phyloP scores from a whole-genome alignment of 768 basidiomycete species.

The Lactarius pseudohatsudake region DNA sequence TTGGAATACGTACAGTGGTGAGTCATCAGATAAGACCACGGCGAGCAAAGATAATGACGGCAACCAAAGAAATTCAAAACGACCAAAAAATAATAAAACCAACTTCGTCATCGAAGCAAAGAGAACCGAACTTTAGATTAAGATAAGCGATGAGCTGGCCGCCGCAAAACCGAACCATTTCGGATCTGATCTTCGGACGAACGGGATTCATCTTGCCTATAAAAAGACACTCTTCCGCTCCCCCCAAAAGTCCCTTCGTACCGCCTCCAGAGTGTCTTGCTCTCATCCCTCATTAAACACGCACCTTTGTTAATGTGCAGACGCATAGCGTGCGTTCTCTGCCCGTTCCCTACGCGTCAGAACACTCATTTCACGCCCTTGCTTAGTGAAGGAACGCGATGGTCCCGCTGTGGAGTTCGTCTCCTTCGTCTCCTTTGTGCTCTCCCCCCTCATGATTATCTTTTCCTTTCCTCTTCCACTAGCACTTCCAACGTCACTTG shows the following conservation, averaged over 20 bases:
- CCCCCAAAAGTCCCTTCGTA: slow-evolving; percentile 13
- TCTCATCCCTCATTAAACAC: neutral
- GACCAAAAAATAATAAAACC: slow-evolving; percentile 1
- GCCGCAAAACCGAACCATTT: slow-evolving; percentile 21
- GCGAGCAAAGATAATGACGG: slow-evolving; percentile 1
- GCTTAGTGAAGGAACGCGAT: slow-evolving; percentile 71
- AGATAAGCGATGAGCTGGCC: slow-evolving; percentile 15
- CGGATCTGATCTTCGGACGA: slow-evolving; percentile 17
- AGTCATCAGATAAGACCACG: slow-evolving; percentile 18
- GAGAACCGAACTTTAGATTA: slow-evolving; percentile 2
- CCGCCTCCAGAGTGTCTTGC: slow-evolving; percentile 1
- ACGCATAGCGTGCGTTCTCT: slow-evolving; percentile 65
- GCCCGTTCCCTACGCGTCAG: slow-evolving; percentile 2
- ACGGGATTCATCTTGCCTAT: slow-evolving; percentile 13
- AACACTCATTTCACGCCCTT: slow-evolving; percentile 25
- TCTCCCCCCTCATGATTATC: neutral
- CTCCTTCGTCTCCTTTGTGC: slow-evolving; percentile 4
- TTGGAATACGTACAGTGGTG: neutral
- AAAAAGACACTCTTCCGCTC: slow-evolving; percentile 9
- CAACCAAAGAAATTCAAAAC: neutral
- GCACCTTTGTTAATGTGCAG: slow-evolving; percentile 54
- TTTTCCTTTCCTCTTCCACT: slow-evolving; percentile 11
- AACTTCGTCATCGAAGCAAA: neutral
- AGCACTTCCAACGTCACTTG: slow-evolving; percentile 81
- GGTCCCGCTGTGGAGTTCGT: slow-evolving; percentile 67